phyloP scores from a whole-genome alignment of 306 rosid genomes.

The Echinosophora koreensis region DNA sequence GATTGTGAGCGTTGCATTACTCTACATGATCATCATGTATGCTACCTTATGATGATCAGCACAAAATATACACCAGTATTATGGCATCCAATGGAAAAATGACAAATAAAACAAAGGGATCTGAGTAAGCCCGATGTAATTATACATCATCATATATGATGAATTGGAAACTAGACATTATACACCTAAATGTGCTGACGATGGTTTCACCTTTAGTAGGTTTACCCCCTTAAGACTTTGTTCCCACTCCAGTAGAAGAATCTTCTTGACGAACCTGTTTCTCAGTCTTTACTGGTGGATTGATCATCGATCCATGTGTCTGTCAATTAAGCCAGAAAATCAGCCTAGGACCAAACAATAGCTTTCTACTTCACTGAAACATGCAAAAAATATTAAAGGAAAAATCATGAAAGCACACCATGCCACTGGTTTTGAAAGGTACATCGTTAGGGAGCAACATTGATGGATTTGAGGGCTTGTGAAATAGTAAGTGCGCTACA shows the following conservation, averaged over 20 bases:
- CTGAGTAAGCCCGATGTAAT: slow-evolving; percentile 43
- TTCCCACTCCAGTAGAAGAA: slow-evolving; percentile 46
- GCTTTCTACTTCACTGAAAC: slow-evolving; percentile 21
- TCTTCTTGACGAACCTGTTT: slow-evolving; percentile 61
- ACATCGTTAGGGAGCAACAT: slow-evolving; percentile 42
- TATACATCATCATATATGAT: slow-evolving; percentile 41
- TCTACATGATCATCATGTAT: slow-evolving; percentile 9
- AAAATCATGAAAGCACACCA: slow-evolving; percentile 57
- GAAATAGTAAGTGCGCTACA: slow-evolving; percentile 87
- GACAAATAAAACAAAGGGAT: slow-evolving; percentile 43
- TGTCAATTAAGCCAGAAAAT: slow-evolving; percentile 48
- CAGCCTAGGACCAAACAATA: slow-evolving; percentile 35
- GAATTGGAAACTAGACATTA: slow-evolving; percentile 23
- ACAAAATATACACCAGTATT: slow-evolving; percentile 48
- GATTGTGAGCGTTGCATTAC: slow-evolving; percentile 19
- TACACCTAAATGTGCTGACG: slow-evolving; percentile 27
- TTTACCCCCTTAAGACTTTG: slow-evolving; percentile 29
- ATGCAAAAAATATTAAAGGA: neutral
- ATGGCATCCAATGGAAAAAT: slow-evolving; percentile 40
- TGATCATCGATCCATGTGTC: slow-evolving; percentile 59
- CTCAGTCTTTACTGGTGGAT: slow-evolving; percentile 56
- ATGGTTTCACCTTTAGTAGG: slow-evolving; percentile 36
- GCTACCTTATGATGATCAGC: slow-evolving; percentile 46
- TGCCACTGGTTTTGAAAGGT: slow-evolving; percentile 52
- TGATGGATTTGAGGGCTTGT: slow-evolving; percentile 73